These are phyloP conservation scores for Zymoseptoria brevis DNA, from an alignment of 2,329 filamentous ascomycete species.

Conservation along the genomic window DNA sequence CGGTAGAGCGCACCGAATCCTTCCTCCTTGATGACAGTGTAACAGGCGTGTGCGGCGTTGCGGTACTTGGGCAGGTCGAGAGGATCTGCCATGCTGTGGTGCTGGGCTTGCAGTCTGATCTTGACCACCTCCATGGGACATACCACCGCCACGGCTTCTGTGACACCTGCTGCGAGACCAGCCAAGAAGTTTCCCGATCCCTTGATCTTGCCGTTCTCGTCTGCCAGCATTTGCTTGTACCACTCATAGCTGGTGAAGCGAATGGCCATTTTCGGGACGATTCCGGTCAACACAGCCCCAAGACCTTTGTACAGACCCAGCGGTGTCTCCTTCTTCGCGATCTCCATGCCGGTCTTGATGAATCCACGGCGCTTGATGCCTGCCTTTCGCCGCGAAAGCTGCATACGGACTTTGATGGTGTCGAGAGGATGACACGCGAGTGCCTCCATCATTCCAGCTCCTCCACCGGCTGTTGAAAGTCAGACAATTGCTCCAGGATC, in stretches of 20 bases:
- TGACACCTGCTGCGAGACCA: constrained; percentile 85
- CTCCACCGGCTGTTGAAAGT: constrained; percentile 66
- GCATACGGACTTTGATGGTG: constrained; percentile 99
- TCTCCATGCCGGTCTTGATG: constrained; percentile 73
- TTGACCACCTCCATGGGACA: constrained; percentile 99
- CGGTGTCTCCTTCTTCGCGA: constrained; percentile 82
- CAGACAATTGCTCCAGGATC: constrained; percentile 5
- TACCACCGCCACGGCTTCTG: constrained; percentile 91
- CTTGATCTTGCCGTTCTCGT: constrained; percentile 58
- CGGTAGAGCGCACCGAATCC: constrained; percentile 82
- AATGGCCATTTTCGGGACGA: constrained; percentile 98
- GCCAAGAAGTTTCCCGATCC: constrained; percentile 69
- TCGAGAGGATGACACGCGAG: constrained; percentile 91
- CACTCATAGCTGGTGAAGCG: constrained; percentile 95
- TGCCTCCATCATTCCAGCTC: constrained; percentile 99
- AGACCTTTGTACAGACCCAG: constrained; percentile 94
- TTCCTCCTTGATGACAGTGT: constrained; percentile 88
- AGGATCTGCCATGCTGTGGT: constrained; percentile 95
- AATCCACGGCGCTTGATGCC: constrained; percentile 82
- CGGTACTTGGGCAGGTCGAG: constrained; percentile 95
- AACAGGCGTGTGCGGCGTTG: constrained; percentile 74
- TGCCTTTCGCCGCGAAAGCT: constrained; percentile 82
- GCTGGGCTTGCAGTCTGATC: constrained; percentile 94
- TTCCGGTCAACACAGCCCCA: constrained; percentile 92
- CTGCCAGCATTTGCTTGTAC: constrained; percentile 78